A percentile compares a stretch with the other conserved stretches of the same genome.
These are phyloP conservation scores for Smallanthus sonchifolius DNA, from an alignment of 129 eudicot genomes.

Conservation along the genomic window DNA sequence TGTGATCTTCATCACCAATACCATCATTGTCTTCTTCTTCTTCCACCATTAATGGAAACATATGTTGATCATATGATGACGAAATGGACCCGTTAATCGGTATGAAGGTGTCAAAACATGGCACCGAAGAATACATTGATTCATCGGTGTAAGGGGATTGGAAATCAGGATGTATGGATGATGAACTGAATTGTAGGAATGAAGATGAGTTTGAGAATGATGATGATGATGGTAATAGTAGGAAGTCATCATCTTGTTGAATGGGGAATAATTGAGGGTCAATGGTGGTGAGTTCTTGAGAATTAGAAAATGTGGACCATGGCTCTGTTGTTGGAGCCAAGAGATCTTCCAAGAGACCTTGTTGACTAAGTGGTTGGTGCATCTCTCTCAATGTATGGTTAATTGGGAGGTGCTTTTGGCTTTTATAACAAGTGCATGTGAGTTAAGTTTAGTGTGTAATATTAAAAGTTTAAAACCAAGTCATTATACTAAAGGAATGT, in stretches of 20 bases:
- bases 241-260: conserved; percentile 23
- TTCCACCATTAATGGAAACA: conserved; percentile 24
- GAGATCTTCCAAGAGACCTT: conserved; percentile 51
- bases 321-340: conserved; percentile 41
- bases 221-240: conserved; percentile 16
- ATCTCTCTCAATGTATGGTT: conserved; percentile 34
- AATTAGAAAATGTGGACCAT: conserved; percentile 28
- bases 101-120: conserved; percentile 12
- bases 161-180: conserved; percentile 28
- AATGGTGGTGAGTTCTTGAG: conserved; percentile 25
- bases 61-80: conserved; percentile 40
- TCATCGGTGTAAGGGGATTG: conserved; percentile 35
- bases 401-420: conserved; percentile 18
- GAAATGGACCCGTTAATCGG: conserved; percentile 16
- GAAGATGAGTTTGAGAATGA: conserved; percentile 35
- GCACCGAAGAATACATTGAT: conserved; percentile 27
- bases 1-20: conserved; percentile 20
- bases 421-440: conserved; percentile 23
- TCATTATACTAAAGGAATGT: conserved; percentile 3
- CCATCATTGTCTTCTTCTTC: conserved; percentile 7
- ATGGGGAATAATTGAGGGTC: conserved; percentile 11
- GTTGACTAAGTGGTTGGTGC: conserved; percentile 37
- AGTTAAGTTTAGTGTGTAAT: conserved; percentile 13
- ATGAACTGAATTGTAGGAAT: conserved; percentile 27
- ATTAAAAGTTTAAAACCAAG: not conserved